These are phyloP conservation scores for Diutina catenulata DNA, from an alignment of 1,139 yeast species.

Conservation along the genomic window DNA sequence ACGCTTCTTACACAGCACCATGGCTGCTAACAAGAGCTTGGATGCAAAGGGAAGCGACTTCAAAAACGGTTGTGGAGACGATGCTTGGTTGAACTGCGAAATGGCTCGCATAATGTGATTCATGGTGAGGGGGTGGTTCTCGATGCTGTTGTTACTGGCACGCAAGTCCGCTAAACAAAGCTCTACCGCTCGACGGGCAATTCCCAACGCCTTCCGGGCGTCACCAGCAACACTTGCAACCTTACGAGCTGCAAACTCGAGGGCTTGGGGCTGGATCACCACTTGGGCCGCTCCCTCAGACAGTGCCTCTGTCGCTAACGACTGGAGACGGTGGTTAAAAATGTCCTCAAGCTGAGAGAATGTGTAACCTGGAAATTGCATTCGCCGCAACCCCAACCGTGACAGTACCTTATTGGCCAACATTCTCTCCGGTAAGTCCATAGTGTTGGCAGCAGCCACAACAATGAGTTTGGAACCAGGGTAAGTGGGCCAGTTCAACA, in stretches of 20 bases:
- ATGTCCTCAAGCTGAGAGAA: constrained; percentile 68
- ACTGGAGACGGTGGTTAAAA: constrained; percentile 57
- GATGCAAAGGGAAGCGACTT: constrained; percentile 52
- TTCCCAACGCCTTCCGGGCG: constrained; percentile 84
- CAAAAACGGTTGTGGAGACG: constrained; percentile 44
- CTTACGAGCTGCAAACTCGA: constrained; percentile 85
- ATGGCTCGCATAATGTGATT: constrained; percentile 69
- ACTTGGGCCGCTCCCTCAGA: constrained; percentile 21
- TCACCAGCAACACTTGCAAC: constrained; percentile 97
- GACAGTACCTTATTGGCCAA: constrained; percentile 84
- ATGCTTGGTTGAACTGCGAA: constrained; percentile 68
- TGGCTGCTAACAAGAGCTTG: constrained; percentile 59
- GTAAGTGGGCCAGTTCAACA: constrained; percentile 95
- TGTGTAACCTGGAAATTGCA: constrained; percentile 83
- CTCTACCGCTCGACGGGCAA: constrained; percentile 85
- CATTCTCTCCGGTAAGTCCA: constrained; percentile 91
- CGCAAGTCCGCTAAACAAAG: constrained; percentile 56
- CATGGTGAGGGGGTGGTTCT: constrained; percentile 37
- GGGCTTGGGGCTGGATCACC: constrained; percentile 58
- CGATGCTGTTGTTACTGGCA: constrained; percentile 12
- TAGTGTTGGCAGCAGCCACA: constrained; percentile 90
- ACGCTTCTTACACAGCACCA: constrained; percentile 53
- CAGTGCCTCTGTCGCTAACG: constrained; percentile 30
- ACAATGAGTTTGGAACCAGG: constrained; percentile 71
- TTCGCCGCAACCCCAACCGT: constrained; percentile 76